Base-by-base conservation (phyloP, 768 basidiomycete genomes). In the Mycena floridula region DNA sequence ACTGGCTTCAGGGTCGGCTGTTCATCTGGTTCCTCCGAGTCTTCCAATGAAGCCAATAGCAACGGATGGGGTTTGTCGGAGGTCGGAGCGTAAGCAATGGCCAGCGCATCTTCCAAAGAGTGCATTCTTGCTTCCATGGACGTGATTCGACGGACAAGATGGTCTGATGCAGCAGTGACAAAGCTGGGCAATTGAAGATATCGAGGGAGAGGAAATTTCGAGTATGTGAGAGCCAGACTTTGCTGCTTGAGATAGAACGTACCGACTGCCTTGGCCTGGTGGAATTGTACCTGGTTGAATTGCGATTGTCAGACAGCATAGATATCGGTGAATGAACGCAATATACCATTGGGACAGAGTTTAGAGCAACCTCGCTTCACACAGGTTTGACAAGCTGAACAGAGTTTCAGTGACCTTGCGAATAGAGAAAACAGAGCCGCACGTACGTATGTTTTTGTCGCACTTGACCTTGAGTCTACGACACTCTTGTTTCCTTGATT, bases 201-300 rank as follows among this genome's bases (percentile, higher is more conserved):
- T 40, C 21, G 6, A 35, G 18, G 9, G 7, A 9, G 27, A 37
- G 28, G 40, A 3, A 23, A 15, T 16, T 20, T 13, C 28, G 36
- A n/a, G n/a, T n/a, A n/a, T n/a, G 22, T 22, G 23, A 42, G 23
- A 42, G 22, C 36, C 42, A 21, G 21, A 25, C 26, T 44, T 18
- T 30, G 40, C 28, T 37, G 47, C 22, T 8, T 9, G 21, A 24
- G 15, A 36, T 18, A 35, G 23, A 15, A 50, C 70, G 45, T 48
- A 72, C 68, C 76, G 70, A 50, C 73, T 74, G 15, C 75, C 76
- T 51, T 77, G 72, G 21, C 77, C 76, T 8, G 74, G 74, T 7
- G 77, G 74, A 37, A 78, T 70, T 12, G 70, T 73, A 18, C 69
- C 75, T 78, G 40, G n/a, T 37, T 28, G 26, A n/a, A 13, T 41